Base-by-base conservation (phyloP, 2,329 filamentous ascomycete genomes). In the Teratosphaeriaceae sp. region DNA sequence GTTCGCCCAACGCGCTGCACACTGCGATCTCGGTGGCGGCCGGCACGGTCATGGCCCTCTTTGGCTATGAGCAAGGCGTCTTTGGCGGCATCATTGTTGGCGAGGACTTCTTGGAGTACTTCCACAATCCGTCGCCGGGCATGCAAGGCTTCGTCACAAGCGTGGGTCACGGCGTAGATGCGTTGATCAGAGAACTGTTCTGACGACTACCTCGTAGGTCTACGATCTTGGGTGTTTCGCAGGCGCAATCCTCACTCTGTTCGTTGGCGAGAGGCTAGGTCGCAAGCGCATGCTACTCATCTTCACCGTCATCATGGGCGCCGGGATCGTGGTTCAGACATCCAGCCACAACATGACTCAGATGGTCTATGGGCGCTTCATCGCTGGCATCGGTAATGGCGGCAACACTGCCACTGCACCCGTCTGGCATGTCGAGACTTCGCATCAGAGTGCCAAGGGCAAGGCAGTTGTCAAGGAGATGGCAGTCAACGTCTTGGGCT, bases 171-270 rank as follows among this genome's bases (percentile, higher is more conserved):
- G n/a, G n/a, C n/a, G n/a, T n/a, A n/a, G n/a, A n/a, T n/a, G n/a
- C n/a, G n/a, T n/a, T n/a, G n/a, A n/a, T n/a, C n/a, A n/a, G n/a
- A n/a, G n/a, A n/a, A n/a, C n/a, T n/a, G n/a, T n/a, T n/a, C n/a
- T n/a, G n/a, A n/a, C n/a, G n/a, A n/a, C n/a, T n/a, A n/a, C n/a
- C n/a, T n/a, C n/a, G n/a, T n/a, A n/a, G n/a, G n/a, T 26, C 3
- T 37, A 37, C 34, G 20, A 41, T 15, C 65, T 80, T 23, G 76
- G 76, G 8, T 80, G 76, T 54, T 79, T 80, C 57, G 61, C 79
- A 31, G 78, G 78, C n/a, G 76, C 68, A 1, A 61, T 76, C 22
- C 51, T 68, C 2, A 67, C 70, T n/a, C 71, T 78, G 41, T 55
- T 62, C 11, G 54, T 71, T 20, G 73, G 73, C 18, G 72, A 76